These are phyloP conservation scores for Aureobasidium sp. DNA, from an alignment of 2,329 filamentous ascomycete genomes.

Conservation along the genomic window DNA sequence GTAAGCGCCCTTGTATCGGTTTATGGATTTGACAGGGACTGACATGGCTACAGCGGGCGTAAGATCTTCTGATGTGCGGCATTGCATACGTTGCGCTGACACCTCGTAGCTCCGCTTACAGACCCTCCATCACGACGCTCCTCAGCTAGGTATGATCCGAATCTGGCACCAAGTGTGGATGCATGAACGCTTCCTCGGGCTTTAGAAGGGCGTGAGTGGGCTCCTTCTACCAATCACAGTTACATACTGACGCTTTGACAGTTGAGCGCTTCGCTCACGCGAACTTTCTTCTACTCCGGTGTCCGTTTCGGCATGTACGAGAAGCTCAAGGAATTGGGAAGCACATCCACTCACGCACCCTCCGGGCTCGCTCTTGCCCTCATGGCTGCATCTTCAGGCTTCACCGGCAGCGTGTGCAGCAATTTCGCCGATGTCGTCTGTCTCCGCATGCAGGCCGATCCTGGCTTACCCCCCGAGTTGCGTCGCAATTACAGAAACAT, in stretches of 20 bases:
- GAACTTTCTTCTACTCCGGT: conserved; percentile 17
- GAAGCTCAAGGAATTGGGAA: conserved; percentile 18
- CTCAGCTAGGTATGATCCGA: conserved; percentile 13
- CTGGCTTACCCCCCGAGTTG: conserved; percentile 14
- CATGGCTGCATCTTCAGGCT: conserved; percentile 17
- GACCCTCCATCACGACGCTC: conserved; percentile 12
- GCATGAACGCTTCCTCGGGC: conserved; percentile 16
- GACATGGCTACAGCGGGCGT: conserved; percentile 8
- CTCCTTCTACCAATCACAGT: neutral
- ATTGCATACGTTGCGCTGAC: neutral
- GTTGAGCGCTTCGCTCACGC: conserved; percentile 18
- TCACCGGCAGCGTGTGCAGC: conserved; percentile 17
- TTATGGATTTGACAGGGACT: neutral
- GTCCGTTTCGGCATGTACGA: conserved; percentile 19
- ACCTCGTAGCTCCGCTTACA: conserved; percentile 10
- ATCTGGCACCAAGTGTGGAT: conserved; percentile 17
- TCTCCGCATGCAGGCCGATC: conserved; percentile 19
- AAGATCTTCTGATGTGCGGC: neutral
- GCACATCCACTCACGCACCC: conserved; percentile 17
- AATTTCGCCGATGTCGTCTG: conserved; percentile 20
- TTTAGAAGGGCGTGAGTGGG: conserved; percentile 18
- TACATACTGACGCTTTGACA: conserved; percentile 1
- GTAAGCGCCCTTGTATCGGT: neutral
- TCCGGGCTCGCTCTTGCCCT: conserved; percentile 15
- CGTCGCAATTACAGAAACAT: conserved; percentile 19